phyloP scores from a whole-genome alignment of 1,284 basidiomycete genomes.

The Cutaneotrichosporon cyanovorans region DNA sequence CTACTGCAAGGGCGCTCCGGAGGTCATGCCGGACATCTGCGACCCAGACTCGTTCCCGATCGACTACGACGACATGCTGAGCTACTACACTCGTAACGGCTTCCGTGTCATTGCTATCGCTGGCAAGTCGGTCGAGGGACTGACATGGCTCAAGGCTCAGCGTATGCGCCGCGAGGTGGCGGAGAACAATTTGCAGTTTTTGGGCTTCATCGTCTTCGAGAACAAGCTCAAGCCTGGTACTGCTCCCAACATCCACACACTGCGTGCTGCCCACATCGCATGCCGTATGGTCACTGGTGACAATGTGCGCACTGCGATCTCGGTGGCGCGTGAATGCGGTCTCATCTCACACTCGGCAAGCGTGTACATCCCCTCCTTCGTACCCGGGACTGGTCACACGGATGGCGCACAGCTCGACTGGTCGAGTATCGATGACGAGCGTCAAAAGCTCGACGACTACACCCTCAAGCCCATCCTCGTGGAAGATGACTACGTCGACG shows the following conservation, averaged over 20 bases:
- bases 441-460: slow-evolving; percentile 78
- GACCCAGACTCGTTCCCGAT: slow-evolving; percentile 80
- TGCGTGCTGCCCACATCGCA: slow-evolving; percentile 82
- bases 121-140: slow-evolving; percentile 84
- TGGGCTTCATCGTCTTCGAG: slow-evolving; percentile 96
- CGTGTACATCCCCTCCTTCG: slow-evolving; percentile 82
- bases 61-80: slow-evolving; percentile 93
- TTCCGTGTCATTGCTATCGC: slow-evolving; percentile 98
- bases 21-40: slow-evolving; percentile 95
- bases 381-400: slow-evolving; percentile 65
- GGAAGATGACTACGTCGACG: slow-evolving; percentile 64
- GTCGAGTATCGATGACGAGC: slow-evolving; percentile 83
- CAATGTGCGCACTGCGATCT: slow-evolving; percentile 92
- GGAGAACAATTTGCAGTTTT: slow-evolving; percentile 81
- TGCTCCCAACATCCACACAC: slow-evolving; percentile 78
- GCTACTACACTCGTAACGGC: slow-evolving; percentile 94
- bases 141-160: slow-evolving; percentile 97
- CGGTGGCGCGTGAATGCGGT: slow-evolving; percentile 90
- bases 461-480: slow-evolving; percentile 69
- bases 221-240: slow-evolving; percentile 97
- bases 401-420: slow-evolving; percentile 70
- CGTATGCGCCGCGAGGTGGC: slow-evolving; percentile 93
- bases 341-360: slow-evolving; percentile 82
- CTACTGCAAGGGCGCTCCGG: slow-evolving; percentile 97
- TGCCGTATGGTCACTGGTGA: slow-evolving; percentile 99